Evolutionary conservation across 148 eudicot genomes (phyloP).

Genomic region (Gaultheria prostrata): DNA sequence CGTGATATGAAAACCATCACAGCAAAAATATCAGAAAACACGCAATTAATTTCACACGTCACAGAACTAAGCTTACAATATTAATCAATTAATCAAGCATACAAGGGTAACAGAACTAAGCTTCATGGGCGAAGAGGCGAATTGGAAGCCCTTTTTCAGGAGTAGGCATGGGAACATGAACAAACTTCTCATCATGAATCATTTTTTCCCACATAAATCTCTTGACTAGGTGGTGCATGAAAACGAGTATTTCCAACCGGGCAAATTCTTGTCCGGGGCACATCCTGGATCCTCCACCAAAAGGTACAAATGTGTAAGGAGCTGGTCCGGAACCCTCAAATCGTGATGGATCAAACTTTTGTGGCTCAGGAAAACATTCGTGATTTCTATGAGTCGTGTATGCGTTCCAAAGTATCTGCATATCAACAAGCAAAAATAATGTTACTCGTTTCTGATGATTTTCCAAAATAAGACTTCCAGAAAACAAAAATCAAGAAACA

Average conservation of each 20-base stretch:
- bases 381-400: not conserved
- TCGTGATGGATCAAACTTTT: not conserved
- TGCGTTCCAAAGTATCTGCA: not conserved
- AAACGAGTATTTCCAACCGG: not conserved
- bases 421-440: too few relatives aligned
- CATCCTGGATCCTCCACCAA: not conserved
- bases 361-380: not conserved
- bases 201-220: not conserved
- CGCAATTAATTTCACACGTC: too few relatives aligned
- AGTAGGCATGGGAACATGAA: not conserved
- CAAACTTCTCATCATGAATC: not conserved
- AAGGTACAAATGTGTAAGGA: not conserved
- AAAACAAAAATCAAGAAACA: too few relatives aligned
- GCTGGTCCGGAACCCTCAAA: not conserved
- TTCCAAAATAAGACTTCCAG: too few relatives aligned
- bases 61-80: too few relatives aligned
- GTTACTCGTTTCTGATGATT: too few relatives aligned
- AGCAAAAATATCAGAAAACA: too few relatives aligned
- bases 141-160: not conserved
- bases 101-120: too few relatives aligned
- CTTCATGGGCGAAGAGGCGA: not conserved
- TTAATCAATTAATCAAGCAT: too few relatives aligned
- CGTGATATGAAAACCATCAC: too few relatives aligned
- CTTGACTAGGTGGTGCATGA: too few relatives aligned
- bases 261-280: not conserved